Evolutionary conservation across 805 yeast genomes (phyloP).

Genomic region (Saccharomycopsis fibuligera): DNA sequence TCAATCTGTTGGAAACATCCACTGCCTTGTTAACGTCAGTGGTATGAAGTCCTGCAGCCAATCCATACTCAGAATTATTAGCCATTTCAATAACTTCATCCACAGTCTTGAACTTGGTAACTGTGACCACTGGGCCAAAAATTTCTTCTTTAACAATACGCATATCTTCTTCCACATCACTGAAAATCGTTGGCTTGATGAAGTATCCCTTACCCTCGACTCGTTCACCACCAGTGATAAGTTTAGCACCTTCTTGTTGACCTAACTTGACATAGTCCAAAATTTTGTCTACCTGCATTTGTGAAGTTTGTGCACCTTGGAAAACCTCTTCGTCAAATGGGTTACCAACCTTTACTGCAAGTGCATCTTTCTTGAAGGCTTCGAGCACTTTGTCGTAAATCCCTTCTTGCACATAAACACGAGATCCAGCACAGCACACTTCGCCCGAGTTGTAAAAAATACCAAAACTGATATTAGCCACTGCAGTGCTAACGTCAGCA

Average conservation of each 20-base stretch:
- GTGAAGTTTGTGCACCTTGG: slow-evolving; percentile 92
- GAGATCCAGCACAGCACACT: slow-evolving; percentile 92
- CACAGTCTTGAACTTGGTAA: slow-evolving; percentile 71
- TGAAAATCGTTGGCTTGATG: slow-evolving; percentile 67
- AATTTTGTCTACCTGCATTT: slow-evolving; percentile 72
- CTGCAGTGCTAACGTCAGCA: slow-evolving; percentile 71
- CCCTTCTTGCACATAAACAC: slow-evolving; percentile 81
- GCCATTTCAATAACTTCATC: slow-evolving; percentile 78
- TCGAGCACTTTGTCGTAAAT: slow-evolving; percentile 71
- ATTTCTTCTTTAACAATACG: slow-evolving; percentile 70
- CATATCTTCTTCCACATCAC: slow-evolving; percentile 63
- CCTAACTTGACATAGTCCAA: slow-evolving; percentile 74
- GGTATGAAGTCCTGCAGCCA: slow-evolving; percentile 90
- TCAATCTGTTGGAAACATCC: slow-evolving; percentile 64
- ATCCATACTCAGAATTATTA: slow-evolving; percentile 77
- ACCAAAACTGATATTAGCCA: slow-evolving; percentile 69
- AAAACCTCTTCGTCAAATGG: slow-evolving; percentile 73
- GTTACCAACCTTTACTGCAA: slow-evolving; percentile 62
- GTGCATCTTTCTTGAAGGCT: slow-evolving; percentile 49
- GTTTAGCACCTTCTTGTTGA: slow-evolving; percentile 73
- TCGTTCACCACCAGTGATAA: slow-evolving; percentile 67
- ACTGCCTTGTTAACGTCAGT: slow-evolving; percentile 66
- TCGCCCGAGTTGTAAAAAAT: slow-evolving; percentile 94
- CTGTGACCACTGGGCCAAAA: slow-evolving; percentile 88
- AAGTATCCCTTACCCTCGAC: slow-evolving; percentile 58